Conservation (phyloP, 148 eudicot genomes). For the Rhododendron vialii region DNA sequence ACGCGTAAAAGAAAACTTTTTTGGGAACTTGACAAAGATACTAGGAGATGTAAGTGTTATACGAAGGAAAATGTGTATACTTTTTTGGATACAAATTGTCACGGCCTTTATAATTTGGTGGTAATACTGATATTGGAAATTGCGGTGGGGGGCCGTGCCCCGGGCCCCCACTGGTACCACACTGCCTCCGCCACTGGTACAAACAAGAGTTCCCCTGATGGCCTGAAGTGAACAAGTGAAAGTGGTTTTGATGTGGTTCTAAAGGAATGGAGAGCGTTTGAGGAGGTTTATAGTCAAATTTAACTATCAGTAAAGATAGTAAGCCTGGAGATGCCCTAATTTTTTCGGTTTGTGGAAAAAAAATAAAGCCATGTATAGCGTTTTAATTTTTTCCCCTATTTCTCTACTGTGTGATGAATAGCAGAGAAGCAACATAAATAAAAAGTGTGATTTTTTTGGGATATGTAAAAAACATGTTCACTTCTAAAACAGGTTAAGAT, state of each 20-base stretch:
- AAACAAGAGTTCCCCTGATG: not conserved
- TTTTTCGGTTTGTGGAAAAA: not conserved
- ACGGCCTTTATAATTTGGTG: too few species aligned
- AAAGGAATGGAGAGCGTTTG: not conserved
- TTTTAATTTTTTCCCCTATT: not conserved
- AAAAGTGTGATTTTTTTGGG: not conserved
- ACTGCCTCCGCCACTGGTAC: too few species aligned
- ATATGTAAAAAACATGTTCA: not conserved
- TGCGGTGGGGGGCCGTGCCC: too few species aligned
- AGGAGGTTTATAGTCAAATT: not conserved
- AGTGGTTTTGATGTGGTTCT: not conserved
- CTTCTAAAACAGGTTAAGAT: not conserved
- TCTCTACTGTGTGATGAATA: not conserved
- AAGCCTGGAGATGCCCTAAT: not conserved
- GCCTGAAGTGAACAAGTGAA: not conserved
- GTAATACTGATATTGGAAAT: too few species aligned
- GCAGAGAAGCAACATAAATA: not conserved
- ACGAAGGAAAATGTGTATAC: too few species aligned
- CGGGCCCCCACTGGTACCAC: too few species aligned
- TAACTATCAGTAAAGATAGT: not conserved
- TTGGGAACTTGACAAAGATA: too few species aligned
- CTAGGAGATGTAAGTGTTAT: too few species aligned
- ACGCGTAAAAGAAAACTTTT: too few species aligned
- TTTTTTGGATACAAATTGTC: too few species aligned
- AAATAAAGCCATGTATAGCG: not conserved